Percentiles rank a stretch among this genome's conserved stretches.
phyloP scores from a whole-genome alignment of 345 rosid genomes.

The Ceriops tagal region DNA sequence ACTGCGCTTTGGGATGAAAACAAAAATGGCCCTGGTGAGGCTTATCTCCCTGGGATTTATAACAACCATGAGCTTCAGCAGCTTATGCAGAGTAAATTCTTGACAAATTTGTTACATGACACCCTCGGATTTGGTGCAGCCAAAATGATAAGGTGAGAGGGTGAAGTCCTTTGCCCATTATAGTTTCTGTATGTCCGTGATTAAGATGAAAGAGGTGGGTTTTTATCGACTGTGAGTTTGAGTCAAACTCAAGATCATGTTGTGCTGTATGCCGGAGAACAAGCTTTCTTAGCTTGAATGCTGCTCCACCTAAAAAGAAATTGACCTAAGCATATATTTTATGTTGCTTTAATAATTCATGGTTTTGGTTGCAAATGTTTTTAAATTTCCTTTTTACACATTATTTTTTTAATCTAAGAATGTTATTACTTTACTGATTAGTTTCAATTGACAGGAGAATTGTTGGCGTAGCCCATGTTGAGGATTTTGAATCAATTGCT shows the following conservation, averaged over 20 bases:
- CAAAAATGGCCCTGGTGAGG: conserved; percentile 83
- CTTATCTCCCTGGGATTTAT: conserved; percentile 77
- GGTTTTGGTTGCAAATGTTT: not conserved
- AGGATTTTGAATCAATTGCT: conserved; percentile 84
- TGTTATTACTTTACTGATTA: no score
- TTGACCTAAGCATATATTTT: no score
- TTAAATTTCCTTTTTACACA: not conserved
- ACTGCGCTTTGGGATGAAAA: conserved; percentile 64
- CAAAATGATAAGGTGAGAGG: conserved; percentile 81
- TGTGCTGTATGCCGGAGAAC: no score
- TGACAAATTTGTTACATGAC: conserved; percentile 72
- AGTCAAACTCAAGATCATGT: no score
- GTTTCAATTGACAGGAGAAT: conserved; percentile 58
- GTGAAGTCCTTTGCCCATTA: not conserved
- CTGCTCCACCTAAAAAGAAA: no score
- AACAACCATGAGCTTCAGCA: conserved; percentile 53
- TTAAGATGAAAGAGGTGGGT: no score
- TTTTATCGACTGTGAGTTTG: no score
- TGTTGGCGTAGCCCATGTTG: conserved; percentile 94
- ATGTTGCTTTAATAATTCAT: no score
- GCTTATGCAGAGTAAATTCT: conserved; percentile 58
- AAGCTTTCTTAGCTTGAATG: no score
- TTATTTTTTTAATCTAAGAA: not conserved
- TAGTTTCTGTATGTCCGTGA: not conserved
- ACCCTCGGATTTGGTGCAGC: conserved; percentile 94